Conservation (phyloP, 2,329 filamentous ascomycete genomes). For the Colletotrichum orchidophilum region DNA sequence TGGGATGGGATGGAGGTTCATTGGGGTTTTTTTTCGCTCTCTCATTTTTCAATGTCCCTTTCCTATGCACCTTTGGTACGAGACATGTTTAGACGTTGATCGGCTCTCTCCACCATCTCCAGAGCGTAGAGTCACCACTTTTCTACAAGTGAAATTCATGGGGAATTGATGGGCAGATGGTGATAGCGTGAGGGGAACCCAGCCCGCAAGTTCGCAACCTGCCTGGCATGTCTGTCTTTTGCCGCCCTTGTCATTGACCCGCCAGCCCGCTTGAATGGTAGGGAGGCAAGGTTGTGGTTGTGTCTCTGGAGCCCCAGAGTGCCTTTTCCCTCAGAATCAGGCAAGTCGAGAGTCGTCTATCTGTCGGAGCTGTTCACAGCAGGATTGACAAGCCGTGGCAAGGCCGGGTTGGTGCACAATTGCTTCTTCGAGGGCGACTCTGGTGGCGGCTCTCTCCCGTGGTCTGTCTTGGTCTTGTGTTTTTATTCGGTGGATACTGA, state of each 20-base stretch:
- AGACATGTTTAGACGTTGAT: too few species aligned
- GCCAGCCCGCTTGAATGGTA: neutral
- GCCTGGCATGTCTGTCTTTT: neutral
- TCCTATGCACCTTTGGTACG: too few species aligned
- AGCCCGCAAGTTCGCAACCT: neutral
- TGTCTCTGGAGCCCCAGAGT: neutral
- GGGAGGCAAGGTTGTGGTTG: neutral
- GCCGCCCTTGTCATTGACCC: neutral
- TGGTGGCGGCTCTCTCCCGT: neutral
- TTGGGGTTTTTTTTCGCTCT: neutral
- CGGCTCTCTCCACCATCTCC: neutral
- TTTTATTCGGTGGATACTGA: conserved; percentile 17
- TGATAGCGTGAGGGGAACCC: neutral
- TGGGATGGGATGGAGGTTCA: neutral
- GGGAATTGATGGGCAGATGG: neutral
- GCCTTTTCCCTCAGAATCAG: conserved; percentile 11
- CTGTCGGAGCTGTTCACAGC: neutral
- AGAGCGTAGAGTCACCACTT: conserved; percentile 9
- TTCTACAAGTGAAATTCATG: neutral
- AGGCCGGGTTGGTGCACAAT: neutral
- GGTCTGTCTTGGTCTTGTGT: conserved; percentile 23
- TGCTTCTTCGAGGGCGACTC: neutral
- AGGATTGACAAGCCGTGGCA: neutral
- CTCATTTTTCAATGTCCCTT: neutral
- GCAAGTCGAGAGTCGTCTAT: conserved; percentile 7